These are phyloP conservation scores for Endoconidiophora polonica DNA, from an alignment of 2,329 filamentous ascomycete species.

Conservation along the genomic window DNA sequence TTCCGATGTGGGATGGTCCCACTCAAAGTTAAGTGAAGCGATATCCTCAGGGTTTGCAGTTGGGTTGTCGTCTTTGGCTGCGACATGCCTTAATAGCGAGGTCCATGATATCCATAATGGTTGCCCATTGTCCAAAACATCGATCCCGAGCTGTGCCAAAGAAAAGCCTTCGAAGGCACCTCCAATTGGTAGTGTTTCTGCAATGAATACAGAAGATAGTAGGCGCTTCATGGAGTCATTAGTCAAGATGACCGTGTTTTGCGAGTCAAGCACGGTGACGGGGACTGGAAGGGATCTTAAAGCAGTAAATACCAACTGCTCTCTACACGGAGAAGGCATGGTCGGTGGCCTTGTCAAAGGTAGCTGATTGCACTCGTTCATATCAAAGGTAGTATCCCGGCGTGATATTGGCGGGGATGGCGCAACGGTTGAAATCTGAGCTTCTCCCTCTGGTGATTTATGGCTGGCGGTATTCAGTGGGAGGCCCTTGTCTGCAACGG, in stretches of 20 bases:
- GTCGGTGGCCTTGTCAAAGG: neutral
- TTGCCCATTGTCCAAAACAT: constrained; percentile 52
- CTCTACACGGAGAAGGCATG: constrained; percentile 32
- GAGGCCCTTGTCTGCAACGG: neutral
- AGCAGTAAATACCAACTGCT: constrained; percentile 46
- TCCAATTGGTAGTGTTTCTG: neutral
- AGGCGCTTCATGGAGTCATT: constrained; percentile 62
- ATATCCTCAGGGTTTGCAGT: neutral
- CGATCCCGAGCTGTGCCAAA: constrained; percentile 53
- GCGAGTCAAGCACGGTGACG: constrained; percentile 47
- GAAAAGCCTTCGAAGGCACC: constrained; percentile 16
- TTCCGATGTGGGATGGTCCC: neutral
- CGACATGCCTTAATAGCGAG: constrained; percentile 37
- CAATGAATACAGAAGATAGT: constrained; percentile 21
- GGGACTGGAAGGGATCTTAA: constrained; percentile 62
- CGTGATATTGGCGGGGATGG: neutral
- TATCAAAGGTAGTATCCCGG: neutral
- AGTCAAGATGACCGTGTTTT: constrained; percentile 55
- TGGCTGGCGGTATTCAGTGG: no score
- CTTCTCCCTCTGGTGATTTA: no score
- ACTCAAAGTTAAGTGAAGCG: neutral
- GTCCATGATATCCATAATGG: constrained; percentile 45
- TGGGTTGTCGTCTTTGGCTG: constrained; percentile 16
- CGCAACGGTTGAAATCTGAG: neutral
- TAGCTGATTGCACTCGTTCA: constrained; percentile 17